Evolutionary conservation across 805 yeast genomes (phyloP).

Genomic region (Kluyveromyces lactis): DNA sequence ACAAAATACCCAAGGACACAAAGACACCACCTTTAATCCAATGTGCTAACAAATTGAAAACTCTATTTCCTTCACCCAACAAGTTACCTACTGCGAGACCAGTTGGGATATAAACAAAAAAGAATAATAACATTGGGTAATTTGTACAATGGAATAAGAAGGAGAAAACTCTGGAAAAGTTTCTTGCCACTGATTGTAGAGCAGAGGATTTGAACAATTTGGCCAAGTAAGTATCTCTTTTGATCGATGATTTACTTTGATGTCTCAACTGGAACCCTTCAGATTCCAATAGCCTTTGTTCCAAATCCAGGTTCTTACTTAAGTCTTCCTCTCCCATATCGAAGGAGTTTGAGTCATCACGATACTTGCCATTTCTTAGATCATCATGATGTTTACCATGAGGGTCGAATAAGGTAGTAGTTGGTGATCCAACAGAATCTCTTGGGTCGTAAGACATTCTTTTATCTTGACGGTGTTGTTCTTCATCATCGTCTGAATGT

Average conservation of each 20-base stretch:
- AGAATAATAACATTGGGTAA: conserved; percentile 56
- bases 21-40: conserved; percentile 95
- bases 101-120: conserved; percentile 45
- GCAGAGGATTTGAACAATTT: conserved; percentile 29
- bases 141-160: conserved; percentile 45
- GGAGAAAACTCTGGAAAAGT: conserved; percentile 20
- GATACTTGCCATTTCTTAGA: conserved; percentile 1
- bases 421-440: conserved; percentile 10
- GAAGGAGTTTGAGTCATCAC: conserved; percentile 8
- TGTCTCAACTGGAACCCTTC: conserved; percentile 5
- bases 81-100: conserved; percentile 57
- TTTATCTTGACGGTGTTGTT: not conserved
- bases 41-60: conserved; percentile 85
- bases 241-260: conserved; percentile 10
- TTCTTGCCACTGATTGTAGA: conserved; percentile 16
- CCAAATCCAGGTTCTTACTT: conserved; percentile 9
- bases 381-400: conserved; percentile 5
- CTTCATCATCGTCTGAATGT: not conserved
- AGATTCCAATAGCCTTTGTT: conserved; percentile 6
- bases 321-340: conserved; percentile 10
- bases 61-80: conserved; percentile 55
- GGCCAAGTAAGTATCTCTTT: conserved; percentile 29
- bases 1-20: conserved; percentile 60
- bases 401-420: conserved; percentile 13
- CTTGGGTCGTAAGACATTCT: conserved; percentile 3